Evolutionary conservation across 2,329 filamentous ascomycete genomes (phyloP).

Genomic region (Penicillium frequentans): DNA sequence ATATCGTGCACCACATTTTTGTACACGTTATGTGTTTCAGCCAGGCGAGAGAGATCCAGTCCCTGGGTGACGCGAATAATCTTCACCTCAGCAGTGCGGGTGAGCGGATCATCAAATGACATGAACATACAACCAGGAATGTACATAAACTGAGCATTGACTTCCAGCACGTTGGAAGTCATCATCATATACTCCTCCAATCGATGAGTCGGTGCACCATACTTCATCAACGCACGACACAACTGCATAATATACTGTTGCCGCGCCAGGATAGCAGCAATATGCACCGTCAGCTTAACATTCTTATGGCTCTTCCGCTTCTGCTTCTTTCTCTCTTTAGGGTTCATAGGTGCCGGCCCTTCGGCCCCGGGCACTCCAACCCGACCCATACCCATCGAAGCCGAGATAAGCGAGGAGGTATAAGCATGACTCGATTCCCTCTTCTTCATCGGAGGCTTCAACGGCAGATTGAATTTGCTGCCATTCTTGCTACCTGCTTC

Average conservation of each 20-base stretch:
- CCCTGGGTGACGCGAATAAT: conserved; percentile 42
- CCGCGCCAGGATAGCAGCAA: conserved; percentile 65
- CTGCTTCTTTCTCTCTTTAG: conserved; percentile 25
- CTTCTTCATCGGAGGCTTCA: conserved; percentile 8
- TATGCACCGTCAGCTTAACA: conserved; percentile 57
- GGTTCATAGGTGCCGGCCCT: conserved; percentile 15
- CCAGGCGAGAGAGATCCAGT: conserved; percentile 43
- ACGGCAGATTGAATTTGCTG: conserved; percentile 3
- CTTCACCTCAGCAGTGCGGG: conserved; percentile 46
- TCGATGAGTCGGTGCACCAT: conserved; percentile 30
- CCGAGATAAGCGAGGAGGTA: conserved; percentile 28
- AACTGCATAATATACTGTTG: conserved; percentile 33
- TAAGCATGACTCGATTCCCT: conserved; percentile 13
- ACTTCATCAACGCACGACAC: conserved; percentile 31
- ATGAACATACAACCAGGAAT: conserved; percentile 57
- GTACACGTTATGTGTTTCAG: conserved; percentile 44
- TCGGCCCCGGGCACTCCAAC: conserved; percentile 24
- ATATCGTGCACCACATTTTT: conserved; percentile 47
- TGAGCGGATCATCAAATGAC: conserved; percentile 62
- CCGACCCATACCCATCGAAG: conserved; percentile 27
- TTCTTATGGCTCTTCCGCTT: conserved; percentile 44
- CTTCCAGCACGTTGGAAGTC: conserved; percentile 80
- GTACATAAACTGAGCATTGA: conserved; percentile 85
- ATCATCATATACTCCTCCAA: conserved; percentile 81
- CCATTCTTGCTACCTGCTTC: conserved; percentile 4